These are phyloP conservation scores for Botrytis tulipae DNA, from an alignment of 2,329 filamentous ascomycete species.

Conservation along the genomic window DNA sequence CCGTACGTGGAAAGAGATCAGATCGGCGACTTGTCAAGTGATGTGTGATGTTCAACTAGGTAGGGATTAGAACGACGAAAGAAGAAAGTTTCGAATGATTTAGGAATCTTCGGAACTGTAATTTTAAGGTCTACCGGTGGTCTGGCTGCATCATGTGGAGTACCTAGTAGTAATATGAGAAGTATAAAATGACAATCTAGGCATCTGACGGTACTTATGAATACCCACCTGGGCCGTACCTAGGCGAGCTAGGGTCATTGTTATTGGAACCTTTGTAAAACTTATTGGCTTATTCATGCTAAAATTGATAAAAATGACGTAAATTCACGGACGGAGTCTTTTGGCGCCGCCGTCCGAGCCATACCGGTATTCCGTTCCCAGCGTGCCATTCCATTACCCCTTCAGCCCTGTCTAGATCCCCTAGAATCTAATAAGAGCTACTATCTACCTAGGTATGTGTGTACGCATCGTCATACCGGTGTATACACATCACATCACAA, in stretches of 20 bases:
- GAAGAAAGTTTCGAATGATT: background rate
- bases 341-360: background rate
- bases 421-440: background rate
- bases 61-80: background rate
- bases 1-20: background rate
- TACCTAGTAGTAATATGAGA: background rate
- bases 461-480: background rate
- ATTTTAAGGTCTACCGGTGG: background rate
- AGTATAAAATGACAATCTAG: background rate
- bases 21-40: constrained; percentile 3
- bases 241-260: background rate
- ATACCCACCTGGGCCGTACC: no score
- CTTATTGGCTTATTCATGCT: background rate
- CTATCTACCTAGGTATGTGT: background rate
- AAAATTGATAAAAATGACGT: constrained; percentile 3
- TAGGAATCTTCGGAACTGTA: background rate
- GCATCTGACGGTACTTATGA: background rate
- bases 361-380: background rate
- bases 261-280: background rate
- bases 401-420: constrained; percentile 11
- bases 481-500: background rate
- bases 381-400: background rate
- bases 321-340: background rate
- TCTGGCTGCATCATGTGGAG: constrained; percentile 1
- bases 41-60: background rate